phyloP scores from a whole-genome alignment of 176 grass and related monocot genomes.

The Triticum monococcum region DNA sequence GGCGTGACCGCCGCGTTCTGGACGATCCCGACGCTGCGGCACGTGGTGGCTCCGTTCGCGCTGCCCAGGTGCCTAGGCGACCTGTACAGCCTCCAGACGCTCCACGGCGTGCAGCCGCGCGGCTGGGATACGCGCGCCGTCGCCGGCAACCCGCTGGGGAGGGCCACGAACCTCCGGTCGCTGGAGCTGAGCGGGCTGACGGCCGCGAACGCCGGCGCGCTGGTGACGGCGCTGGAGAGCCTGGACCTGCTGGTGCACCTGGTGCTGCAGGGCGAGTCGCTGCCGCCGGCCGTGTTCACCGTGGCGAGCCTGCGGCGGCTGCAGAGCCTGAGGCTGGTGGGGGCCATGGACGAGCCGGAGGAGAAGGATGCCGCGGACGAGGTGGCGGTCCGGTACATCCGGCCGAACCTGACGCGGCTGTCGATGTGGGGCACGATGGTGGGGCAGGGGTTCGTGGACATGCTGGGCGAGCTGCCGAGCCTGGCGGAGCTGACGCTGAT shows the following conservation, averaged over 20 bases:
- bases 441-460: constrained; percentile 45
- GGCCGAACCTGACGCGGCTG: constrained; percentile 39
- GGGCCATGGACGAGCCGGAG: constrained; percentile 26
- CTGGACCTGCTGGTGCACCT: constrained; percentile 53
- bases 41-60: constrained; percentile 35
- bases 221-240: constrained; percentile 33
- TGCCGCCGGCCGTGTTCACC: constrained; percentile 45
- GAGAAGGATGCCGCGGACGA: neutral
- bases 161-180: constrained; percentile 44
- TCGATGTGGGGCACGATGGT: constrained; percentile 45
- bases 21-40: constrained; percentile 50
- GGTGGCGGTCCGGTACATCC: constrained; percentile 32
- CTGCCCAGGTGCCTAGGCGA: constrained; percentile 42
- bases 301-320: constrained; percentile 42
- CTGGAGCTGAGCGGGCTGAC: constrained; percentile 38
- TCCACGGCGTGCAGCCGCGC: constrained; percentile 32
- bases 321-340: constrained; percentile 43
- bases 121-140: constrained; percentile 20
- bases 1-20: constrained; percentile 48
- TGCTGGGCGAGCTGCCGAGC: constrained; percentile 46
- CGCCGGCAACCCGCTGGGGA: constrained; percentile 21
- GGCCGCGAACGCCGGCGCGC: constrained; percentile 14
- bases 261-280: constrained; percentile 26
- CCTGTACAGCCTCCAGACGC: constrained; percentile 51
- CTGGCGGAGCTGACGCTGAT: constrained; percentile 39